Percentiles rank a stretch among this genome's conserved stretches.
Conservation (phyloP, 345 rosid genomes). For the Carallia pectinifolia region DNA sequence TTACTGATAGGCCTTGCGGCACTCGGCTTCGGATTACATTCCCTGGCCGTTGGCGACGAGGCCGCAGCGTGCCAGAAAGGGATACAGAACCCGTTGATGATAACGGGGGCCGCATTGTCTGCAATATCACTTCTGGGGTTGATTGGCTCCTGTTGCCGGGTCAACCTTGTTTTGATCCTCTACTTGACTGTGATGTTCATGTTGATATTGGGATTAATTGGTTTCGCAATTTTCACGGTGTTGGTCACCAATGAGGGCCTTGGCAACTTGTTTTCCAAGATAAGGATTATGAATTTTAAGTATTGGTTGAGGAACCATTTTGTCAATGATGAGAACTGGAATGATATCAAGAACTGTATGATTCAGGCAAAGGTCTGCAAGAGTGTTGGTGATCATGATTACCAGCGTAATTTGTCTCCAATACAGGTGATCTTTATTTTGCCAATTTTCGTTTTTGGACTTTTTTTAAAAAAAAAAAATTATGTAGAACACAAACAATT, state of each 20-base stretch:
- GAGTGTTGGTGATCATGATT: background rate
- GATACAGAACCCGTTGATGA: constrained; percentile 6
- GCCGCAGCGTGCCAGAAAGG: constrained; percentile 6
- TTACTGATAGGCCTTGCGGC: background rate
- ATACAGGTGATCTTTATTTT: constrained; percentile 5
- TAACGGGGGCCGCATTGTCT: background rate
- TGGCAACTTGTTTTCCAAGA: background rate
- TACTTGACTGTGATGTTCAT: constrained; percentile 5
- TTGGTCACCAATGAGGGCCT: background rate
- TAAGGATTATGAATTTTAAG: constrained; percentile 1
- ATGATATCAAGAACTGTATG: constrained; percentile 9
- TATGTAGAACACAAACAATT: too few species aligned
- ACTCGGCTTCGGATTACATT: background rate
- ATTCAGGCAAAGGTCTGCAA: constrained; percentile 5
- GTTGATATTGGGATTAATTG: background rate
- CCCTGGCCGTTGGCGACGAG: background rate
- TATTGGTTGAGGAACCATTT: constrained; percentile 10
- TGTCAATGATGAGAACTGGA: constrained; percentile 9
- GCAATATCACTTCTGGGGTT: constrained; percentile 13
- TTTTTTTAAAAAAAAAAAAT: too few species aligned
- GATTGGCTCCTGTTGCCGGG: background rate
- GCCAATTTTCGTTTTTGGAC: too few species aligned
- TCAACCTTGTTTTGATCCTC: background rate
- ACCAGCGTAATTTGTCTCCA: background rate
- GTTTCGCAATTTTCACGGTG: background rate